Conservation (phyloP, 2,329 filamentous ascomycete species). For the Botrytis fabae region DNA sequence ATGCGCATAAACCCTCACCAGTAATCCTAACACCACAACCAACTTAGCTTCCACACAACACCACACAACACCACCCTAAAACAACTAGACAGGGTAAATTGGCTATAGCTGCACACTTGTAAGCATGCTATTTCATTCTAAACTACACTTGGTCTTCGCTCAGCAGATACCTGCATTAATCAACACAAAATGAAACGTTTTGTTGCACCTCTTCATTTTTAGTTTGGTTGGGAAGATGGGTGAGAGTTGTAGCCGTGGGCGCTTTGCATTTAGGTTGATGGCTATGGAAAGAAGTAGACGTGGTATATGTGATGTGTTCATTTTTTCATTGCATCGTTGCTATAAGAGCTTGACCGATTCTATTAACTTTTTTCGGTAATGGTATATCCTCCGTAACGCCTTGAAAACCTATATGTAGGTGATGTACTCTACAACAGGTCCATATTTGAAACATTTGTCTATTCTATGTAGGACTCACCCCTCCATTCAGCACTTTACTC, state of each 20-base stretch:
- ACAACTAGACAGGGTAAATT: background rate
- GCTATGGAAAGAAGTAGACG: background rate
- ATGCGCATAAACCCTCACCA: background rate
- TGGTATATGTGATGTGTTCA: background rate
- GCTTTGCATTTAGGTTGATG: slow-evolving; percentile 2
- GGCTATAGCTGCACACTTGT: background rate
- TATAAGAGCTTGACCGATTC: background rate
- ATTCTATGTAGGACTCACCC: slow-evolving; percentile 31
- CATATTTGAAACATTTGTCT: background rate
- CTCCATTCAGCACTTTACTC: slow-evolving; percentile 34
- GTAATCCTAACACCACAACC: background rate
- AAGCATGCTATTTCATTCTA: background rate
- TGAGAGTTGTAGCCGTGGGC: slow-evolving; percentile 13
- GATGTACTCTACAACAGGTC: background rate
- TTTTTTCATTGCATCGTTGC: slow-evolving; percentile 11
- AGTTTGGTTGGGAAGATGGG: slow-evolving; percentile 7
- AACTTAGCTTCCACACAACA: slow-evolving; percentile 1
- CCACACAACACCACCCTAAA: slow-evolving; percentile 5
- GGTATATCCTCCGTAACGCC: slow-evolving; percentile 12
- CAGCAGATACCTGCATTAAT: slow-evolving; percentile 3
- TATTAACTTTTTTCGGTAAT: background rate
- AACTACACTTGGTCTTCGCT: background rate
- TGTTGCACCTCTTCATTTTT: slow-evolving; percentile 23
- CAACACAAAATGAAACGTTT: background rate
- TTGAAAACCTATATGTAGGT: background rate